Percentiles rank a stretch among this genome's conserved stretches.
Evolutionary conservation across 345 rosid species (phyloP).

Genomic region (Moricandia moricandioides): DNA sequence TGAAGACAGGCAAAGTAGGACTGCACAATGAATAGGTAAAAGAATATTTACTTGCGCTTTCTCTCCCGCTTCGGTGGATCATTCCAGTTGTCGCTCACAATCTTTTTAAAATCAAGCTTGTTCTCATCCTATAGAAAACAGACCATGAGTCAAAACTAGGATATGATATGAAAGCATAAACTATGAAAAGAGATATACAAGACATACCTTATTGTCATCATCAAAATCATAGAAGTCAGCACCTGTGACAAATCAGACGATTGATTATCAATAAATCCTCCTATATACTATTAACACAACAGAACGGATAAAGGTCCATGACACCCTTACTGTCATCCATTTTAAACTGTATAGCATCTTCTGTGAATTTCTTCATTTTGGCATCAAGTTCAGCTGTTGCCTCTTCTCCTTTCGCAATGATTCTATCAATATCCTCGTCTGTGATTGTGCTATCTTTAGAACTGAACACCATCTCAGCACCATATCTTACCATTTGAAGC

Average conservation of each 20-base stretch:
- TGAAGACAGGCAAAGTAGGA: slow-evolving; percentile 4
- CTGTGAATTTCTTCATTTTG: slow-evolving; percentile 97
- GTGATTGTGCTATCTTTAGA: slow-evolving; percentile 98
- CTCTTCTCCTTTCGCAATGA: slow-evolving; percentile 99
- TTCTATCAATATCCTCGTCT: slow-evolving; percentile 98
- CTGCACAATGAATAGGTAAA: slow-evolving; percentile 11
- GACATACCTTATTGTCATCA: slow-evolving; percentile 73
- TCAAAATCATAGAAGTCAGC: slow-evolving; percentile 95
- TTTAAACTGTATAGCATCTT: slow-evolving; percentile 95
- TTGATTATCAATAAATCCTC: neutral
- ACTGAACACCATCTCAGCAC: slow-evolving; percentile 99
- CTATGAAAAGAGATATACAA: slow-evolving; percentile 5
- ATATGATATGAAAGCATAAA: slow-evolving; percentile 8
- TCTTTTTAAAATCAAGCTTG: slow-evolving; percentile 92
- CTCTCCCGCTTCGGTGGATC: slow-evolving; percentile 98
- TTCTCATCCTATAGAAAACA: slow-evolving; percentile 61
- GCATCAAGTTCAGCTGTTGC: slow-evolving; percentile 99
- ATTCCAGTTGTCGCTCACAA: slow-evolving; percentile 93
- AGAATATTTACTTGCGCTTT: slow-evolving; percentile 81
- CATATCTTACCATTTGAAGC: slow-evolving; percentile 99
- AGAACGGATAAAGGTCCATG: neutral
- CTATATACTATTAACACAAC: neutral
- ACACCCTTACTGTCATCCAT: slow-evolving; percentile 86
- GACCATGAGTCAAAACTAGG: slow-evolving; percentile 2
- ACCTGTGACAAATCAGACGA: slow-evolving; percentile 46